phyloP scores from a whole-genome alignment of 31 red algal species.

The Porphyra umbilicalis region DNA sequence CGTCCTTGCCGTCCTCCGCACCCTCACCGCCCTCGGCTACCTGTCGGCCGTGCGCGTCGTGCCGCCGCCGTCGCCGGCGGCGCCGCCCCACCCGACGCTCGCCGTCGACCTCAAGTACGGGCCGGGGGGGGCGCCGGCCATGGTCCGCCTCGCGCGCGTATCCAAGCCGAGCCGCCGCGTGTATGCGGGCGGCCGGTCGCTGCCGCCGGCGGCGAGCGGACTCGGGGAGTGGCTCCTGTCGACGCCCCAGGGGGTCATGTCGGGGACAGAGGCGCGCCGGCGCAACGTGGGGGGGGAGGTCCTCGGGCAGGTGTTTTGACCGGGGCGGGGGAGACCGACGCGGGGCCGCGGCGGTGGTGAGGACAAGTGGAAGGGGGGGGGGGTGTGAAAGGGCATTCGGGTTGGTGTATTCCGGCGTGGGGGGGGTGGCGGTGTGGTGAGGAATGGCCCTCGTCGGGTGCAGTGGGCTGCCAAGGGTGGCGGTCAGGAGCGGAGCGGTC shows the following conservation, averaged over 20 bases:
- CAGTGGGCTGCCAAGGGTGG: no score
- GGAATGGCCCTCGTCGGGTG: no score
- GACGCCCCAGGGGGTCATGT: conserved; percentile 51
- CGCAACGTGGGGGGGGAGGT: conserved; percentile 51
- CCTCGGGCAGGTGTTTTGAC: conserved; percentile 55
- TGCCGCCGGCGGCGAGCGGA: conserved; percentile 40
- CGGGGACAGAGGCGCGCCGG: conserved; percentile 45
- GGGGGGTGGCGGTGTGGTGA: not conserved
- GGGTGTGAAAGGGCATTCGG: no score
- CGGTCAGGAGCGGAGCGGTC: no score
- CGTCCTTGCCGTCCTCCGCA: conserved; percentile 27
- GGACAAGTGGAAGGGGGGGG: no score
- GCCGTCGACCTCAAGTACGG: conserved; percentile 57
- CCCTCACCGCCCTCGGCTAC: conserved; percentile 41
- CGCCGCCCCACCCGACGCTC: conserved; percentile 33
- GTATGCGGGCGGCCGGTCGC: conserved; percentile 19
- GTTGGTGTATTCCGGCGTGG: no score
- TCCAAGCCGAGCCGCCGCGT: conserved; percentile 45
- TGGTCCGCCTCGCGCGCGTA: conserved; percentile 32
- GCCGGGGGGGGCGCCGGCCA: conserved; percentile 24
- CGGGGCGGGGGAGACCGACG: no score
- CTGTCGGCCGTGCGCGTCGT: conserved; percentile 25
- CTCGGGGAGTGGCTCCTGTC: conserved; percentile 52
- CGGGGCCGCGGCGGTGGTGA: no score
- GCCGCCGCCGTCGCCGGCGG: conserved; percentile 25